These are phyloP conservation scores for Pichia sp. DNA, from an alignment of 1,139 yeast genomes.

Conservation along the genomic window DNA sequence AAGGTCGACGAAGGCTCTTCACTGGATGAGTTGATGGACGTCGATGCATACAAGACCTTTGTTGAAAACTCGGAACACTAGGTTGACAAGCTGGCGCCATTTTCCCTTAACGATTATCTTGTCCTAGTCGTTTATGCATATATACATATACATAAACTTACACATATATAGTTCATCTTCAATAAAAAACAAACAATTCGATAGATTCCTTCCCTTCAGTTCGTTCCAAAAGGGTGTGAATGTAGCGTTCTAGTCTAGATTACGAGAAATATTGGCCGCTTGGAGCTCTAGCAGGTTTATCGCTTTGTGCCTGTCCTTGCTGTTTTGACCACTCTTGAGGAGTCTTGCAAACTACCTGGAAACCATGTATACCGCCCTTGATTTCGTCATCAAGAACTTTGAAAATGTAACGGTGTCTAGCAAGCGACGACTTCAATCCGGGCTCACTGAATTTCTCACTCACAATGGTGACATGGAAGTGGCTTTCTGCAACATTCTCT, in stretches of 20 bases:
- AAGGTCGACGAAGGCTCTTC: constrained; percentile 37
- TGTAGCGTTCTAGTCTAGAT: not conserved
- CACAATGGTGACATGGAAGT: constrained; percentile 68
- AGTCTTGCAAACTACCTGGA: constrained; percentile 83
- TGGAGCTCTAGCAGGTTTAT: not conserved
- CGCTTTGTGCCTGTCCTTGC: not conserved
- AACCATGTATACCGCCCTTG: constrained; percentile 60
- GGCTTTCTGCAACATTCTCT: constrained; percentile 73
- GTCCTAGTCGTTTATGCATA: not conserved
- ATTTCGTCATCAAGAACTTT: constrained; percentile 59
- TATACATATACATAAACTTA: not conserved
- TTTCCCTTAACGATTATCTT: not conserved
- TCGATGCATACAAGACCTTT: constrained; percentile 61
- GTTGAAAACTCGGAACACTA: constrained; percentile 42
- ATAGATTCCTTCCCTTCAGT: not conserved
- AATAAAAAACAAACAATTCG: not conserved
- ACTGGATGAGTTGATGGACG: constrained; percentile 41
- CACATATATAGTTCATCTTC: not conserved
- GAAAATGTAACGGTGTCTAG: constrained; percentile 75
- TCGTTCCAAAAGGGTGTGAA: not conserved
- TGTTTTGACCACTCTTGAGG: constrained; percentile 47
- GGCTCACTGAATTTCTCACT: constrained; percentile 67
- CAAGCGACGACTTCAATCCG: constrained; percentile 47
- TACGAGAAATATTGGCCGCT: constrained; percentile 8
- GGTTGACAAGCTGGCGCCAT: not conserved